phyloP scores from a whole-genome alignment of 768 basidiomycete genomes.

The Collybia sp. region DNA sequence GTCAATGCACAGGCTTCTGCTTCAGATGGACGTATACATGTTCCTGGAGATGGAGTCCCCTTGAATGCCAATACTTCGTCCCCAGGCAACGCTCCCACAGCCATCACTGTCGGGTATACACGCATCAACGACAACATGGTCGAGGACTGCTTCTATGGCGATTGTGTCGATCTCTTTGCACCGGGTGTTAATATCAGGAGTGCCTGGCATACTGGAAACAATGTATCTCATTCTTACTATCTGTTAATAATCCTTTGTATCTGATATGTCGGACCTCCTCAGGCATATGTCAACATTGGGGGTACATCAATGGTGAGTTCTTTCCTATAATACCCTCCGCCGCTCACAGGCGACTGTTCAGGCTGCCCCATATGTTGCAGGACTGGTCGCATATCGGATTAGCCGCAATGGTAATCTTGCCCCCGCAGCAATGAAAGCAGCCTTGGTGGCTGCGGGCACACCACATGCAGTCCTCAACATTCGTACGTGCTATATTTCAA shows the following conservation, averaged over 20 bases:
- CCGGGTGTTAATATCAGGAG: constrained; percentile 25
- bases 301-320: constrained; percentile 10
- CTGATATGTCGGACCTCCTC: too few relatives aligned
- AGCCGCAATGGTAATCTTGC: constrained; percentile 1
- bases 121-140: constrained; percentile 28
- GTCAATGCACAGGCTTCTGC: constrained; percentile 27
- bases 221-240: constrained; percentile 2
- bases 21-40: constrained; percentile 28
- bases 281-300: background rate
- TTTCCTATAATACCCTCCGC: background rate
- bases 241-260: background rate
- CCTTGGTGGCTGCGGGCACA: too few relatives aligned
- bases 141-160: constrained; percentile 36
- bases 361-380: constrained; percentile 11
- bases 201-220: constrained; percentile 14
- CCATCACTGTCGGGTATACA: constrained; percentile 34
- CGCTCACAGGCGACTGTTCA: background rate
- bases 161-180: constrained; percentile 35
- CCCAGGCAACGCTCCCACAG: constrained; percentile 29
- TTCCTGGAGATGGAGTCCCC: too few relatives aligned
- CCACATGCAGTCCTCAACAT: too few relatives aligned
- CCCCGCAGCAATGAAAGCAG: too few relatives aligned
- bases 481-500: too few relatives aligned
- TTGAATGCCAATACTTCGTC: constrained; percentile 20
- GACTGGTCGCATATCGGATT: constrained; percentile 7